Evolutionary conservation across 192 early-diverging fungal genomes (phyloP).

Genomic region (Phycomyces nitens): DNA sequence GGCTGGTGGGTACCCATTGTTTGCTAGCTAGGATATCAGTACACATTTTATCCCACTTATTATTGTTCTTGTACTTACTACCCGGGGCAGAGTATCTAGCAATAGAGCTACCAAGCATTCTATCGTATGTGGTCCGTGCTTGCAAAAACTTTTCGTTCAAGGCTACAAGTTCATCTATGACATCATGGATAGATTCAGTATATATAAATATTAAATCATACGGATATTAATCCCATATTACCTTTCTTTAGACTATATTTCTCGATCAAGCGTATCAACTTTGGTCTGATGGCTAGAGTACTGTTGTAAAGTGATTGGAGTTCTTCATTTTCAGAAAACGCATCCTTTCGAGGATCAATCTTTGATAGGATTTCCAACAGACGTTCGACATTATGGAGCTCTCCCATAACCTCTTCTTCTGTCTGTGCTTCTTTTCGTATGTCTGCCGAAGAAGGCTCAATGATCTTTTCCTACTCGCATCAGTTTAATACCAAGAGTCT

Average conservation of each 20-base stretch:
- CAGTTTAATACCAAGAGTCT: background rate
- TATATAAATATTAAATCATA: too few relatives aligned
- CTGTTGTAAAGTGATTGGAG: constrained; percentile 79
- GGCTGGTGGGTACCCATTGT: constrained; percentile 7
- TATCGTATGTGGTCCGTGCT: constrained; percentile 71
- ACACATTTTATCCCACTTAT: background rate
- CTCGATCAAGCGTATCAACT: constrained; percentile 83
- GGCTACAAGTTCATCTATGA: constrained; percentile 65
- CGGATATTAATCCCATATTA: constrained; percentile 28
- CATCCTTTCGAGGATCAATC: constrained; percentile 78
- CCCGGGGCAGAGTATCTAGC: constrained; percentile 48
- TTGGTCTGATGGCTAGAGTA: constrained; percentile 78
- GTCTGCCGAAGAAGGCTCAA: constrained; percentile 55
- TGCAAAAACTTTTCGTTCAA: constrained; percentile 72
- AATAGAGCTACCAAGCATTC: constrained; percentile 63
- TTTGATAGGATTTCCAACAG: constrained; percentile 70
- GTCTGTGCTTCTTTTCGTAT: constrained; percentile 53
- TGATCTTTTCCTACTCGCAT: constrained; percentile 49
- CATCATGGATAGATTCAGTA: constrained; percentile 6
- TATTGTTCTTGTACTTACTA: constrained; percentile 1
- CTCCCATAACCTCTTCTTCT: constrained; percentile 66
- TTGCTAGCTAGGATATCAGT: background rate
- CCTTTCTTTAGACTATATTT: constrained; percentile 82
- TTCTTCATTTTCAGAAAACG: constrained; percentile 84
- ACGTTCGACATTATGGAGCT: constrained; percentile 70